Evolutionary conservation across 805 yeast species (phyloP).

Genomic region (Saturnispora saitoi): DNA sequence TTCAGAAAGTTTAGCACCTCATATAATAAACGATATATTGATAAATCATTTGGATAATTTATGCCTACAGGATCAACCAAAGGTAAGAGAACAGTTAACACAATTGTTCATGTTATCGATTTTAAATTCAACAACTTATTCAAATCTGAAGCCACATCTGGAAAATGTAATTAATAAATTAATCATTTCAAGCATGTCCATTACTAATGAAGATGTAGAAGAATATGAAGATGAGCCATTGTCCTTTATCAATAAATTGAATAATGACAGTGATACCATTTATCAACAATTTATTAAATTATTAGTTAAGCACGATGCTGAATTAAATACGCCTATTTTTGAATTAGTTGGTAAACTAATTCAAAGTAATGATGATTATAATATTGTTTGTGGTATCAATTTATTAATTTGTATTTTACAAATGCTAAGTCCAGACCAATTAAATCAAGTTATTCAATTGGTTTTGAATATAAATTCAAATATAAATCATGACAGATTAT

Average conservation of each 20-base stretch:
- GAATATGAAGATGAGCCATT: conserved; percentile 79
- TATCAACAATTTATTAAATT: conserved; percentile 8
- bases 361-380: neutral
- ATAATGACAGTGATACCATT: conserved; percentile 8
- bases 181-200: conserved; percentile 67
- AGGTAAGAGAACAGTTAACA: conserved; percentile 2
- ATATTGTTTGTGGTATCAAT: conserved; percentile 9
- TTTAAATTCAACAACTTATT: conserved; percentile 3
- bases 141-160: conserved; percentile 51
- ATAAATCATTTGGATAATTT: neutral
- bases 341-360: conserved; percentile 6
- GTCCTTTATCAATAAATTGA: conserved; percentile 65
- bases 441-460: neutral
- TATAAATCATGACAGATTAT: conserved; percentile 1
- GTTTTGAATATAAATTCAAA: conserved; percentile 1
- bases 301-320: conserved; percentile 5
- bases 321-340: conserved; percentile 6
- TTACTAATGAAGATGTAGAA: conserved; percentile 59
- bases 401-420: conserved; percentile 7
- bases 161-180: conserved; percentile 60
- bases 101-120: conserved; percentile 4
- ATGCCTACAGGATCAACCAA: neutral
- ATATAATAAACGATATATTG: neutral
- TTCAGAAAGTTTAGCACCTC: neutral
- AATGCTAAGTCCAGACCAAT: neutral